Conservation (phyloP, 805 yeast species). For the Vanderwaltozyma tropicalis region DNA sequence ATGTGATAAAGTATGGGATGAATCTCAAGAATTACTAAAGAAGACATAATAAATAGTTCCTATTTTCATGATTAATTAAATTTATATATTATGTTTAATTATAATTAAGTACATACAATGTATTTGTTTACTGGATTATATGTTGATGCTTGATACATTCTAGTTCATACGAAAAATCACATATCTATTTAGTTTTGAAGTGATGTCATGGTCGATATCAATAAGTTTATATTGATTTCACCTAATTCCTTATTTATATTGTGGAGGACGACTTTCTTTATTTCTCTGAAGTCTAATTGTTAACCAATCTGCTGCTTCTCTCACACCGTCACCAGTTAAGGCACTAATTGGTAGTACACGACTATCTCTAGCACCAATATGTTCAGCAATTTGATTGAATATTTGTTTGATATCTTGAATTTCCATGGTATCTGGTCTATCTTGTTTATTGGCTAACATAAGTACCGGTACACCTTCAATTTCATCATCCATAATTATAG, state of each 20-base stretch:
- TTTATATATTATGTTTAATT: too few species aligned
- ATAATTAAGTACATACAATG: neutral
- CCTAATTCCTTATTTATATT: slow-evolving; percentile 13
- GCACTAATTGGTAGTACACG: slow-evolving; percentile 87
- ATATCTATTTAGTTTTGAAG: too few species aligned
- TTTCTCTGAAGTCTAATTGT: slow-evolving; percentile 51
- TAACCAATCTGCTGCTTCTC: slow-evolving; percentile 85
- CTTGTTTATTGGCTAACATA: slow-evolving; percentile 95
- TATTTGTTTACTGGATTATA: neutral
- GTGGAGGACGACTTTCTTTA: slow-evolving; percentile 31
- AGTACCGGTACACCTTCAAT: slow-evolving; percentile 76
- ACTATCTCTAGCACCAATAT: slow-evolving; percentile 81
- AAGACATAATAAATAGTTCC: neutral
- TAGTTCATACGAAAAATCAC: too few species aligned
- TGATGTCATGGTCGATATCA: neutral
- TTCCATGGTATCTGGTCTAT: slow-evolving; percentile 57
- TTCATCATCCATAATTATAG: slow-evolving; percentile 47
- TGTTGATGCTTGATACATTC: too few species aligned
- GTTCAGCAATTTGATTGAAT: slow-evolving; percentile 71
- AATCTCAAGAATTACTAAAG: slow-evolving; percentile 9
- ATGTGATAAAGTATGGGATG: slow-evolving; percentile 28
- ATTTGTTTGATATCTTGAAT: slow-evolving; percentile 74
- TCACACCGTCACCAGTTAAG: slow-evolving; percentile 63
- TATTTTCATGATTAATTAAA: neutral
- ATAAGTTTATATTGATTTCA: neutral